These are phyloP conservation scores for Arabidopsis hybrid DNA, from an alignment of 441 rosid species.

Conservation along the genomic window DNA sequence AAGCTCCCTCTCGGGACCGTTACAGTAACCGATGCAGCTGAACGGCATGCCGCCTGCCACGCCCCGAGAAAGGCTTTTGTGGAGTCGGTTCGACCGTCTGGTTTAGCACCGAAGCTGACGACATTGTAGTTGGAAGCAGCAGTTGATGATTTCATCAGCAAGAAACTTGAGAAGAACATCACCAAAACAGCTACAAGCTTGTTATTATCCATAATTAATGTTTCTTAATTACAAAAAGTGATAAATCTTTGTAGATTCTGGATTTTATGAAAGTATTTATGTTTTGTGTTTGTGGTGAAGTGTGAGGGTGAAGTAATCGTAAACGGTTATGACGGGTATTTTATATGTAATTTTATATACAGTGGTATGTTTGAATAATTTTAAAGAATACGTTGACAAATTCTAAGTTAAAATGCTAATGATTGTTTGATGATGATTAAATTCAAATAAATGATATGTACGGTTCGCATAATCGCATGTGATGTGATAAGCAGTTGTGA, in stretches of 20 bases:
- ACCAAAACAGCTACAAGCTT: slow-evolving; percentile 22
- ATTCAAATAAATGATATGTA: slow-evolving; percentile 40
- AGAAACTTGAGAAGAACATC: slow-evolving; percentile 32
- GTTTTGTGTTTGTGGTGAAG: slow-evolving; percentile 34
- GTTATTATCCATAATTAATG: slow-evolving; percentile 26
- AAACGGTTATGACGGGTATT: slow-evolving; percentile 39
- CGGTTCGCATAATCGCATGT: slow-evolving; percentile 44
- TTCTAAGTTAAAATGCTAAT: slow-evolving; percentile 25
- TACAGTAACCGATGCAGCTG: slow-evolving; percentile 43
- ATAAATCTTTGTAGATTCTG: slow-evolving; percentile 38
- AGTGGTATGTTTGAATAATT: neutral
- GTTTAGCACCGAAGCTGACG: slow-evolving; percentile 54
- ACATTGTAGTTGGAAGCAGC: slow-evolving; percentile 49
- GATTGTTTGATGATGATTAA: slow-evolving; percentile 30
- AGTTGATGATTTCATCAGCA: slow-evolving; percentile 37
- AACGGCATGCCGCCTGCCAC: slow-evolving; percentile 59
- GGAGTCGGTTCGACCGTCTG: slow-evolving; percentile 54
- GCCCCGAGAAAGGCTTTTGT: slow-evolving; percentile 49
- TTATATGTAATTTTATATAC: slow-evolving; percentile 26
- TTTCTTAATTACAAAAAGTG: slow-evolving; percentile 25
- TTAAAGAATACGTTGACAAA: slow-evolving; percentile 29
- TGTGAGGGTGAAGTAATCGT: slow-evolving; percentile 36
- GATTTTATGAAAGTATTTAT: slow-evolving; percentile 29
- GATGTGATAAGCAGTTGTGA: slow-evolving; percentile 39
- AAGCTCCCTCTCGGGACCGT: slow-evolving; percentile 55